Conservation (phyloP, 805 yeast genomes). For the Candida sithepensis region DNA sequence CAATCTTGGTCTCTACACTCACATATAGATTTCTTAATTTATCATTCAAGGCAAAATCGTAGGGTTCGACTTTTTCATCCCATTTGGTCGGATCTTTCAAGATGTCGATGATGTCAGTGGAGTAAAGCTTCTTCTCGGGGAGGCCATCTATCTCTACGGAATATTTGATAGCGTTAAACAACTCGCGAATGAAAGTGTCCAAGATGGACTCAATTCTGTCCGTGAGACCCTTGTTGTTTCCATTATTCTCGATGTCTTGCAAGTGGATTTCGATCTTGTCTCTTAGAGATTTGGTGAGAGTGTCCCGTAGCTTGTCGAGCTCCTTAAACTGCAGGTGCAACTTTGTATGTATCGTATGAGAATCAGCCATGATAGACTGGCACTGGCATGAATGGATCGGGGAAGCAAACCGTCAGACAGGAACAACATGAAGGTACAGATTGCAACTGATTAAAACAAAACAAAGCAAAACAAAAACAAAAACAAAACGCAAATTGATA, state of each 20-base stretch:
- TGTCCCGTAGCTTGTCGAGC: slow-evolving; percentile 43
- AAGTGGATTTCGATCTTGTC: slow-evolving; percentile 37
- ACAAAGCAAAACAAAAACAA: not conserved
- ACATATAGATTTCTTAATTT: slow-evolving; percentile 52
- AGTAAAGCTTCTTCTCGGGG: slow-evolving; percentile 14
- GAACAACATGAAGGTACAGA: not conserved
- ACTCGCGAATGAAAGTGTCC: slow-evolving; percentile 43
- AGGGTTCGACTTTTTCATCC: slow-evolving; percentile 55
- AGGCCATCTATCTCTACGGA: slow-evolving; percentile 60
- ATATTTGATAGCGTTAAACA: slow-evolving; percentile 54
- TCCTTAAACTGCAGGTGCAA: slow-evolving; percentile 52
- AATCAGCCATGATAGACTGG: slow-evolving; percentile 9
- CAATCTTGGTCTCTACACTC: slow-evolving; percentile 60
- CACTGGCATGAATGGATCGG: not conserved
- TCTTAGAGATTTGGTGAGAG: slow-evolving; percentile 39
- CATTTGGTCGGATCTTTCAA: slow-evolving; percentile 16
- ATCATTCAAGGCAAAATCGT: slow-evolving; percentile 62
- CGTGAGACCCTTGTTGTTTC: slow-evolving; percentile 16
- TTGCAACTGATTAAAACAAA: not conserved
- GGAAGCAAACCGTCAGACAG: not conserved
- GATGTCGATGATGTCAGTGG: slow-evolving; percentile 8
- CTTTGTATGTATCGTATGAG: slow-evolving; percentile 32
- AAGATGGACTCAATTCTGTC: slow-evolving; percentile 40
- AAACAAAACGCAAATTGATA: not conserved
- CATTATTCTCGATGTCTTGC: slow-evolving; percentile 7